phyloP scores from a whole-genome alignment of 257 asterid species.

The Scutellaria minor region DNA sequence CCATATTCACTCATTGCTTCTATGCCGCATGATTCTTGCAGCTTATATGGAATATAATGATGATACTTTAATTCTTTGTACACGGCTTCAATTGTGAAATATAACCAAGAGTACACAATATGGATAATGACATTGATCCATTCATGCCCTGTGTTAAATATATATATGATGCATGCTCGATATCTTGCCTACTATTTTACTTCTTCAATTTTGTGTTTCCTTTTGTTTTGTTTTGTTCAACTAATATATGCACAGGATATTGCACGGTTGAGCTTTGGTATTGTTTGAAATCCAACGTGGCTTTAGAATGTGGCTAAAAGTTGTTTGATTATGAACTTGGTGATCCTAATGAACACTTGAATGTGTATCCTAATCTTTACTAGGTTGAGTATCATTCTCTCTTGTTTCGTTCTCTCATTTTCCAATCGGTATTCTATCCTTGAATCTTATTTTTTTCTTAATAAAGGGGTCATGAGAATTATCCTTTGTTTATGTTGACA shows the following conservation, averaged over 20 bases:
- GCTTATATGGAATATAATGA: neutral
- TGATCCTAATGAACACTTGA: neutral
- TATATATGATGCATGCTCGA: neutral
- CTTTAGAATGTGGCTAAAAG: neutral
- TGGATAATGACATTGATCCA: constrained; percentile 8
- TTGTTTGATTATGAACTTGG: neutral
- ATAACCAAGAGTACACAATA: constrained; percentile 26
- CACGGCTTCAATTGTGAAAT: neutral
- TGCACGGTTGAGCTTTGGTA: constrained; percentile 5
- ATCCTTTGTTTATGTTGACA: no score
- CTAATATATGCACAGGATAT: neutral
- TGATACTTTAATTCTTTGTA: no score
- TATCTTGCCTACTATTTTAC: neutral
- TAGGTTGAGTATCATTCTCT: neutral
- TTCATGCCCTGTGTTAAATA: neutral
- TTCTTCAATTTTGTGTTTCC: neutral
- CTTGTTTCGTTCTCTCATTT: no score
- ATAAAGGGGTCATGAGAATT: no score
- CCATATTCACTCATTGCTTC: constrained; percentile 6
- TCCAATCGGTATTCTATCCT: no score
- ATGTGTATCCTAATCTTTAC: neutral
- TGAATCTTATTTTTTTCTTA: no score
- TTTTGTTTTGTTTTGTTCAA: neutral
- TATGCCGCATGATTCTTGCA: constrained; percentile 28
- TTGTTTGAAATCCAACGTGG: neutral